Conservation (phyloP, 768 basidiomycete genomes). For the Trametes gibbosa region DNA sequence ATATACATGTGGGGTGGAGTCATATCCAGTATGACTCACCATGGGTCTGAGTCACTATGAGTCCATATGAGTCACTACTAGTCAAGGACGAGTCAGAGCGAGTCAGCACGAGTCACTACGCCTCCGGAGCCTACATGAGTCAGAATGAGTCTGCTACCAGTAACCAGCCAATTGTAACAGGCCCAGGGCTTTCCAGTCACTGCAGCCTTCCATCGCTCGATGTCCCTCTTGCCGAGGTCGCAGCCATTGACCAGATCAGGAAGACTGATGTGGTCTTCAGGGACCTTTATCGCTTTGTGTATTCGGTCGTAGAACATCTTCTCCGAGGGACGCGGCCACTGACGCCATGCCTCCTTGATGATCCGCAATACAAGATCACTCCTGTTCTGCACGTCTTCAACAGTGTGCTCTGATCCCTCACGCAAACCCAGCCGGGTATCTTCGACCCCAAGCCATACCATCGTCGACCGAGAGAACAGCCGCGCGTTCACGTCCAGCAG, state of each 20-base stretch:
- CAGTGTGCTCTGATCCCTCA: background rate
- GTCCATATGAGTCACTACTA: too few species aligned
- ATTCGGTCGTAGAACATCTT: slow-evolving; percentile 2
- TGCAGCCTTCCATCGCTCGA: background rate
- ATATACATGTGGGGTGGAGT: too few species aligned
- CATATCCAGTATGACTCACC: too few species aligned
- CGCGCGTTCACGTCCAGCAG: slow-evolving; percentile 8
- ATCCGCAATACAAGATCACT: background rate
- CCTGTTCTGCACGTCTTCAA: background rate
- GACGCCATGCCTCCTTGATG: slow-evolving; percentile 19
- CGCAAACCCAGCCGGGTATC: background rate
- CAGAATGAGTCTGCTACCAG: too few species aligned
- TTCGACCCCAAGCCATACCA: slow-evolving; percentile 12
- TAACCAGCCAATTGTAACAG: too few species aligned
- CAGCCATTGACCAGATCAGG: background rate
- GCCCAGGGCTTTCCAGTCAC: background rate
- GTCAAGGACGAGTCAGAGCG: too few species aligned
- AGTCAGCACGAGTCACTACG: too few species aligned
- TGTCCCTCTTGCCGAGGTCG: background rate
- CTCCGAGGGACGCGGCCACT: slow-evolving; percentile 2
- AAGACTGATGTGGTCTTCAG: background rate
- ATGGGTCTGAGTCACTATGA: too few species aligned
- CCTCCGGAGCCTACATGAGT: too few species aligned
- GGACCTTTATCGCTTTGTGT: background rate
- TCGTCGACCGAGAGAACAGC: slow-evolving; percentile 16